Evolutionary conservation across 768 basidiomycete genomes (phyloP).

Genomic region (Pisolithus microcarpus): DNA sequence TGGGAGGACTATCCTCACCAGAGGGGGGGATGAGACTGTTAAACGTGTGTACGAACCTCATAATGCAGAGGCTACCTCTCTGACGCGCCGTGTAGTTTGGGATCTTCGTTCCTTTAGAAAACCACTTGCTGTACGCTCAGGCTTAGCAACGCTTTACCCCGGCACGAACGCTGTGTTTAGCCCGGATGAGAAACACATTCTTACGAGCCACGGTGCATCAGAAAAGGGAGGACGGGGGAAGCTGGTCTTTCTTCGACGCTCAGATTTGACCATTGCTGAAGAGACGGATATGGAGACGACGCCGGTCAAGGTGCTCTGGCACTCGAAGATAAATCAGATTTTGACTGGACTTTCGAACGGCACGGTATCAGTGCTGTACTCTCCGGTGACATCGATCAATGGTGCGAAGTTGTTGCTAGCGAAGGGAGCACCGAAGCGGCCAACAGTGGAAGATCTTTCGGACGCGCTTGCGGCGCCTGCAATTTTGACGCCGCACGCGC

Average conservation of each 20-base stretch:
- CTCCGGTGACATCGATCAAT: conserved; percentile 81
- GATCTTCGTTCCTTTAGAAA: conserved; percentile 88
- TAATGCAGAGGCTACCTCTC: neutral
- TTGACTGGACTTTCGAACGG: conserved; percentile 84
- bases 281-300: conserved; percentile 63
- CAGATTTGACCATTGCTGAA: conserved; percentile 62
- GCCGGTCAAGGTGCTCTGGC: conserved; percentile 91
- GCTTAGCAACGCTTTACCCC: conserved; percentile 74
- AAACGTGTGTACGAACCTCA: conserved; percentile 62
- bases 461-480: conserved; percentile 78
- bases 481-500: conserved; percentile 86
- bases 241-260: conserved; percentile 66
- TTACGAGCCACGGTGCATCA: conserved; percentile 74
- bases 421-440: conserved; percentile 79
- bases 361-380: conserved; percentile 85
- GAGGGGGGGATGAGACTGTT: conserved; percentile 93
- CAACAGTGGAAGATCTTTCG: conserved; percentile 82
- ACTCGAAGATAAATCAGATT: conserved; percentile 96
- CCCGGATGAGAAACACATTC: conserved; percentile 83
- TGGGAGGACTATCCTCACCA: conserved; percentile 73
- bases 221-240: conserved; percentile 63
- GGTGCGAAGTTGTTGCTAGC: conserved; percentile 86
- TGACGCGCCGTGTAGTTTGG: conserved; percentile 61
- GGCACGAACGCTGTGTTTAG: conserved; percentile 93
- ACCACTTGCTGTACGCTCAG: conserved; percentile 63